Percentiles rank a stretch among this genome's conserved stretches.
These are phyloP conservation scores for Alternaria sp. DNA, from an alignment of 2,329 filamentous ascomycete species.

Conservation along the genomic window DNA sequence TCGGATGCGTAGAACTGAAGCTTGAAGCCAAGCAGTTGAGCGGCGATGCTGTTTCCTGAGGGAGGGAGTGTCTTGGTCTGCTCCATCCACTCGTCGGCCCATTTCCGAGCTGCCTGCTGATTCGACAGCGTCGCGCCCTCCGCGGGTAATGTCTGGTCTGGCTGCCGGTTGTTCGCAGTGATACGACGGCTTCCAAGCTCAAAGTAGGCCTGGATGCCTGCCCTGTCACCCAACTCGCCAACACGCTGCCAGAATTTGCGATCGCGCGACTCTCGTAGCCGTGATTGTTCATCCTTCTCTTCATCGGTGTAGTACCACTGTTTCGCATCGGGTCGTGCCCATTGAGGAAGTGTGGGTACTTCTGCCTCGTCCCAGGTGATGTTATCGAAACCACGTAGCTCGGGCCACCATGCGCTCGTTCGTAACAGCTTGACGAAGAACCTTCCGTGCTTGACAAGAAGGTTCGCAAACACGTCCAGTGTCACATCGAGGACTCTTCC, in stretches of 20 bases:
- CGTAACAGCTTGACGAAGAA: conserved; percentile 95
- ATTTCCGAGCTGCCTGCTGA: conserved; percentile 52
- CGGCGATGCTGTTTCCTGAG: conserved; percentile 85
- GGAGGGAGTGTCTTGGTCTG: conserved; percentile 83
- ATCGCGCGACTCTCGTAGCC: conserved; percentile 71
- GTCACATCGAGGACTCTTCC: conserved; percentile 93
- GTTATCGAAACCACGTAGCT: conserved; percentile 61
- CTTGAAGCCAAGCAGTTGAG: conserved; percentile 96
- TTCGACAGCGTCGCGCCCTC: conserved; percentile 31
- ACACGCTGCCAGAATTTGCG: conserved; percentile 79
- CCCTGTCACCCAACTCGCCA: conserved; percentile 60
- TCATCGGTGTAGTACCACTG: conserved; percentile 70
- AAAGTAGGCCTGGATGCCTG: conserved; percentile 83
- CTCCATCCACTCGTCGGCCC: conserved; percentile 71
- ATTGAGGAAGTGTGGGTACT: conserved; percentile 75
- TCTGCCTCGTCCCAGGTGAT: conserved; percentile 58
- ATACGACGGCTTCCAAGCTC: conserved; percentile 79
- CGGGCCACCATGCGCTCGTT: conserved; percentile 96
- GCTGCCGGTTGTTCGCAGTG: conserved; percentile 47
- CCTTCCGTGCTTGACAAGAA: conserved; percentile 87
- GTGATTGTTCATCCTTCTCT: conserved; percentile 66
- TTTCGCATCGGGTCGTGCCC: conserved; percentile 77
- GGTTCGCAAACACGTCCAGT: conserved; percentile 90
- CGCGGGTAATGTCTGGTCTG: conserved; percentile 38
- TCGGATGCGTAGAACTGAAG: conserved; percentile 90